Conservation (phyloP, 192 early-diverging fungal species). For the Gonapodya prolifera region DNA sequence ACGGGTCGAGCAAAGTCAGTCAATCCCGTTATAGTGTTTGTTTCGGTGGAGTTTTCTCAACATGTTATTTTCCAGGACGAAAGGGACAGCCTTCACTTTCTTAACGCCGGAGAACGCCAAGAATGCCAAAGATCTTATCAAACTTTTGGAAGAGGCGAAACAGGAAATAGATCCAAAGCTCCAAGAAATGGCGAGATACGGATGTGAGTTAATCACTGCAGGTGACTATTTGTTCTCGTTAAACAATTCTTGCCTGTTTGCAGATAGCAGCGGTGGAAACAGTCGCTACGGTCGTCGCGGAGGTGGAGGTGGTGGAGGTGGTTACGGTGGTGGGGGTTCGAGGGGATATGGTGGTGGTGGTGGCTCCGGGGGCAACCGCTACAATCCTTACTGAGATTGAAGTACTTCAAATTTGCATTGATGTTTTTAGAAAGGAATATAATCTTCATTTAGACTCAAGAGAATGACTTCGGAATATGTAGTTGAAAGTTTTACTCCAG, state of each 20-base stretch:
- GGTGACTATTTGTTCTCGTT: background rate
- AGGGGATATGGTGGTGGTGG: background rate
- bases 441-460: background rate
- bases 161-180: conserved; percentile 37
- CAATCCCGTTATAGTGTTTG: background rate
- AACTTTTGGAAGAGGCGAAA: conserved; percentile 42
- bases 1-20: conserved; percentile 10
- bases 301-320: conserved; percentile 11
- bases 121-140: conserved; percentile 28
- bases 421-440: background rate
- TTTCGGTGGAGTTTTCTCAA: conserved; percentile 14
- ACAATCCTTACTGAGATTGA: background rate
- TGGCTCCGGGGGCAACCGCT: background rate
- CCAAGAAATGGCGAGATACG: conserved; percentile 28
- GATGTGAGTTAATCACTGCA: background rate
- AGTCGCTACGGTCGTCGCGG: conserved; percentile 8
- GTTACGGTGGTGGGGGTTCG: background rate
- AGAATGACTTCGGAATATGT: too few species aligned
- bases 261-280: conserved; percentile 12
- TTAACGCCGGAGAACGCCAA: conserved; percentile 43
- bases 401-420: background rate
- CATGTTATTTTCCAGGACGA: conserved; percentile 17
- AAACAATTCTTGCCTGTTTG: background rate
- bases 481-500: too few species aligned
- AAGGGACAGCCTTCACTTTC: conserved; percentile 44